These are phyloP conservation scores for Takashimella koratensis DNA, from an alignment of 1,284 basidiomycete species.

Conservation along the genomic window DNA sequence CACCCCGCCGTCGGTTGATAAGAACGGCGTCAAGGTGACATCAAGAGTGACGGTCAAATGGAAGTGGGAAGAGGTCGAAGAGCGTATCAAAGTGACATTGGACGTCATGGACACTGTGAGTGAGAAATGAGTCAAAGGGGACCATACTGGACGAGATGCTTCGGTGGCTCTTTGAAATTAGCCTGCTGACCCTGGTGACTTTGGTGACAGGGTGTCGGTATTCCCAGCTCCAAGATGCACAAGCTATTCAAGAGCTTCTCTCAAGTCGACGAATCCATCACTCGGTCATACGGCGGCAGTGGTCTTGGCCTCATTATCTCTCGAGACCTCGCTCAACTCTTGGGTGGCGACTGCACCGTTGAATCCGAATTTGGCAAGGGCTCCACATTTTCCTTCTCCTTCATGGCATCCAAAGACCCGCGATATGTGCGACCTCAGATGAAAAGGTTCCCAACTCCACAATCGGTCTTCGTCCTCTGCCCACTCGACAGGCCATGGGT, in stretches of 20 bases:
- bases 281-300: slow-evolving; percentile 41
- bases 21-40: slow-evolving; percentile 1
- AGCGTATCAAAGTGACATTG: slow-evolving; percentile 19
- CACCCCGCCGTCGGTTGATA: slow-evolving; percentile 18
- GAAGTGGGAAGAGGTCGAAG: slow-evolving; percentile 17
- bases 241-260: slow-evolving; percentile 46
- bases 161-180: slow-evolving; percentile 12
- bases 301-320: slow-evolving; percentile 46
- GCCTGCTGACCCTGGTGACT: background rate
- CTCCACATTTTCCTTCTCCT: slow-evolving; percentile 41
- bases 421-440: slow-evolving; percentile 8
- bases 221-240: slow-evolving; percentile 35
- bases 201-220: slow-evolving; percentile 28
- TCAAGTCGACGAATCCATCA: slow-evolving; percentile 45
- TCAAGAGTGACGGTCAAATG: slow-evolving; percentile 36
- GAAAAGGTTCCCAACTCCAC: slow-evolving; percentile 3
- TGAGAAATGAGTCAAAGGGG: no score
- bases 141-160: no score
- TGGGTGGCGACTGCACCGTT: slow-evolving; percentile 45
- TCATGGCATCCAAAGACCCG: slow-evolving; percentile 26
- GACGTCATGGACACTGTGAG: slow-evolving; percentile 34
- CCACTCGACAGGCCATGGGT: slow-evolving; percentile 22
- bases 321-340: slow-evolving; percentile 34
- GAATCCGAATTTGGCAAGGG: slow-evolving; percentile 43
- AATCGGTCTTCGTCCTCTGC: slow-evolving; percentile 28